Conservation (phyloP, 495 filamentous ascomycete species). For the Talaromyces thailandensis region DNA sequence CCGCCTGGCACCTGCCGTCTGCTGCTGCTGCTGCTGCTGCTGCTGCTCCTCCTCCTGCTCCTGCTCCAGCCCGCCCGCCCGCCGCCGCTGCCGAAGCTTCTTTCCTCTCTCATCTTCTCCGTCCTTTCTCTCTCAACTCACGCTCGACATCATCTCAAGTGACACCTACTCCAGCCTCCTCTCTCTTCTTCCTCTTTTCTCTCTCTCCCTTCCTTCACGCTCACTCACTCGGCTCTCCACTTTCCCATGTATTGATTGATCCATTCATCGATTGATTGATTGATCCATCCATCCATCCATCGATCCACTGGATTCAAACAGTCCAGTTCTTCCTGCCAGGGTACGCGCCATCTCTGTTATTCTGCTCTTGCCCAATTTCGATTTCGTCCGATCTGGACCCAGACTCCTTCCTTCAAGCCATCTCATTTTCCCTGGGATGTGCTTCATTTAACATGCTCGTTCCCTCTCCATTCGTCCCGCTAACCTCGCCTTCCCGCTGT, state of each 20-base stretch:
- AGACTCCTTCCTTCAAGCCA: slow-evolving; percentile 8
- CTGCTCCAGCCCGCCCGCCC: neutral
- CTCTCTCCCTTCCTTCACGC: slow-evolving; percentile 7
- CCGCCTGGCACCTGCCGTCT: neutral
- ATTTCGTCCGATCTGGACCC: neutral
- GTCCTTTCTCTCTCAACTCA: slow-evolving; percentile 1
- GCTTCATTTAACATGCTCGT: slow-evolving; percentile 7
- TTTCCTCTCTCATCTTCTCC: slow-evolving; percentile 1
- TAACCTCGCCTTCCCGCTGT: neutral
- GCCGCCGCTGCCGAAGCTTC: neutral
- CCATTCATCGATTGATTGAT: neutral
- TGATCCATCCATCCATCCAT: slow-evolving; percentile 10
- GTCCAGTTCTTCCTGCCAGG: slow-evolving; percentile 4
- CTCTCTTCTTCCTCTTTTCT: slow-evolving; percentile 7
- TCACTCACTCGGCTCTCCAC: slow-evolving; percentile 11
- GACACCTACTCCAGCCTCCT: neutral
- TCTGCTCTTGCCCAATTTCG: neutral
- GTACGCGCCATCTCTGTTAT: slow-evolving; percentile 8
- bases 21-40: neutral
- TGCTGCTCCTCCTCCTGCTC: neutral
- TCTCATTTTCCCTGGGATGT: slow-evolving; percentile 6
- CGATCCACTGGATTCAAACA: slow-evolving; percentile 10
- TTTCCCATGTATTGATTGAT: slow-evolving; percentile 10
- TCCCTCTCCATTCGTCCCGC: neutral
- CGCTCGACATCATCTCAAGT: neutral